Percentiles rank a stretch among this genome's conserved stretches.
phyloP scores from a whole-genome alignment of 106 monocot genomes.

The Dioscorea zingiberensis region DNA sequence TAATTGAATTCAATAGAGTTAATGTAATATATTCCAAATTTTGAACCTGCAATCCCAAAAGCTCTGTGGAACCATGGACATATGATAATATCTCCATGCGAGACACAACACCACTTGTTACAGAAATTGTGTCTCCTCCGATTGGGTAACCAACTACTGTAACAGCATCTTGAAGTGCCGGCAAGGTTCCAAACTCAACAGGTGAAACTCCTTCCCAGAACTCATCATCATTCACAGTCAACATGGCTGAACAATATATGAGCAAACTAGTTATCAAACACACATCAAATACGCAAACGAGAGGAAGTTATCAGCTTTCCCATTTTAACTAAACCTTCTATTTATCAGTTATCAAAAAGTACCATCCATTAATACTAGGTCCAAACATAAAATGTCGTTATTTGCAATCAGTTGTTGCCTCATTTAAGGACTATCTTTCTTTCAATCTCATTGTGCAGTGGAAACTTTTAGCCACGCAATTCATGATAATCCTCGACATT shows the following conservation, averaged over 20 bases:
- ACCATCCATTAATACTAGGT: too few relatives aligned
- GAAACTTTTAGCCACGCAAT: too few relatives aligned
- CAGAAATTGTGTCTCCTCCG: constrained; percentile 98
- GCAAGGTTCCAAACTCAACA: constrained; percentile 85
- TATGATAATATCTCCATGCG: constrained; percentile 98
- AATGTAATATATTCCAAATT: background rate
- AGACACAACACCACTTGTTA: constrained; percentile 99
- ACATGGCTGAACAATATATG: constrained; percentile 53
- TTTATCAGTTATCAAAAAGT: too few relatives aligned
- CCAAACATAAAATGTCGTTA: too few relatives aligned
- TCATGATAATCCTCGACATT: too few relatives aligned
- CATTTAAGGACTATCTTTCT: too few relatives aligned
- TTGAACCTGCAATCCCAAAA: constrained; percentile 87
- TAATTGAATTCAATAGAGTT: too few relatives aligned
- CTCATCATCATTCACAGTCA: constrained; percentile 91
- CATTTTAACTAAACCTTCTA: too few relatives aligned
- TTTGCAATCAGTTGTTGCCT: too few relatives aligned
- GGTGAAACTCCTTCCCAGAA: constrained; percentile 93
- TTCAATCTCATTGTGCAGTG: too few relatives aligned
- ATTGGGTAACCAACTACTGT: constrained; percentile 99
- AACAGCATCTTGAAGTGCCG: constrained; percentile 98
- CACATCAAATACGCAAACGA: background rate
- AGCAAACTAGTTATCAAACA: background rate
- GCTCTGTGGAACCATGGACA: constrained; percentile 98
- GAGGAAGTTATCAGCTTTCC: too few relatives aligned